Evolutionary conservation across 179 eudicot genomes (phyloP).

Genomic region (Dionaea muscipula): DNA sequence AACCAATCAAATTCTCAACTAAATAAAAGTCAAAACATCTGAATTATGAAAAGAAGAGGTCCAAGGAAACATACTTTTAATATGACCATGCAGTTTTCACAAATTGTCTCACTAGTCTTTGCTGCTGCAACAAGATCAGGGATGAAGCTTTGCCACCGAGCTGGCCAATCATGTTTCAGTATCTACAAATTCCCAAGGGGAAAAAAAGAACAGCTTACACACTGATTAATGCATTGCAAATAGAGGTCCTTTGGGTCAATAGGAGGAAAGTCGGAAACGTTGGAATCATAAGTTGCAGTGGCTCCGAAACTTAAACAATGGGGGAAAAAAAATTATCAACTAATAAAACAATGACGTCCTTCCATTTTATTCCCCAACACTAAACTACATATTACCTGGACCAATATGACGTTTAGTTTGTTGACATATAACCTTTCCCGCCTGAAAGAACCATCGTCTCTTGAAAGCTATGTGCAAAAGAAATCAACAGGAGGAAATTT

Average conservation of each 20-base stretch:
- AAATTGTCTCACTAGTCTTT: constrained; percentile 90
- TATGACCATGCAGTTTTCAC: constrained; percentile 98
- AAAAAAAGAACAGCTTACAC: background rate
- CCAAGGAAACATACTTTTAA: constrained; percentile 48
- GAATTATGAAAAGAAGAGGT: background rate
- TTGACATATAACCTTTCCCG: constrained; percentile 87
- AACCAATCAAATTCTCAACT: background rate
- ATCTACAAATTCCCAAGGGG: constrained; percentile 36
- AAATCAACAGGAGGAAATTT: background rate
- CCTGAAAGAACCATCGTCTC: constrained; percentile 78
- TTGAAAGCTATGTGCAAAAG: constrained; percentile 51
- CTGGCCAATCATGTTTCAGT: constrained; percentile 98
- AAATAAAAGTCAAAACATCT: background rate
- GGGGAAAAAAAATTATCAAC: too few relatives aligned
- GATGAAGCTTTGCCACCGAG: constrained; percentile 87
- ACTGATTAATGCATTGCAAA: too few relatives aligned
- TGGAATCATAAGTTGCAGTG: too few relatives aligned
- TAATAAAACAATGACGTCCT: too few relatives aligned
- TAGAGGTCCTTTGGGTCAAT: too few relatives aligned
- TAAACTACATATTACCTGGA: constrained; percentile 45
- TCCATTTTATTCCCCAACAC: too few relatives aligned
- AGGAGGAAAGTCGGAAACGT: too few relatives aligned
- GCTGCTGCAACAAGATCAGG: constrained; percentile 97
- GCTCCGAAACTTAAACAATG: too few relatives aligned
- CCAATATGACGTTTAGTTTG: constrained; percentile 80